These are phyloP conservation scores for Sporothrix protearum DNA, from an alignment of 2,329 filamentous ascomycete species.

Conservation along the genomic window DNA sequence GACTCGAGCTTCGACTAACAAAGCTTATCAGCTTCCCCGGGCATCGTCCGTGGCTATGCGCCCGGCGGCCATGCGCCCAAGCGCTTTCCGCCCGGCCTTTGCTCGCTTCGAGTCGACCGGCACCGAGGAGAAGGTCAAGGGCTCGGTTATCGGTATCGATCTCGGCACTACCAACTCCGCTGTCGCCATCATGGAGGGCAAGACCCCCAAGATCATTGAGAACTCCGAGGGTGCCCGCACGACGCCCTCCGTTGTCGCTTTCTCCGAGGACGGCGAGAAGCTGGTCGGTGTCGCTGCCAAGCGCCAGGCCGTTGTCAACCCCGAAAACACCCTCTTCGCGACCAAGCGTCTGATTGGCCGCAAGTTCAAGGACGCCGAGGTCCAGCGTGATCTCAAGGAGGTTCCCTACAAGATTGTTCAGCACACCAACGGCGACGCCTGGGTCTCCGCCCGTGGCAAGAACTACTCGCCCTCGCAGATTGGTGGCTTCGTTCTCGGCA, in stretches of 20 bases:
- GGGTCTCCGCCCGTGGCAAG: conserved; percentile 95
- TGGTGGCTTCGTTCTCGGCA: conserved; percentile 91
- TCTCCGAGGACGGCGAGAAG: conserved; percentile 97
- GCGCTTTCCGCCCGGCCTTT: conserved; percentile 69
- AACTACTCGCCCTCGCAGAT: conserved; percentile 95
- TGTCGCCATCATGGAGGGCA: conserved; percentile 96
- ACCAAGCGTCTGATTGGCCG: conserved; percentile 97
- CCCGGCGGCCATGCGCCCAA: conserved; percentile 60
- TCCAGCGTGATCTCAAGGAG: conserved; percentile 99
- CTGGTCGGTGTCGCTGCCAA: conserved; percentile 96
- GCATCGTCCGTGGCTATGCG: conserved; percentile 66
- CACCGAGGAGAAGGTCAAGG: conserved; percentile 78
- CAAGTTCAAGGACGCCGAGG: conserved; percentile 87
- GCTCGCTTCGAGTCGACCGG: conserved; percentile 70
- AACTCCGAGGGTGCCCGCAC: conserved; percentile 84
- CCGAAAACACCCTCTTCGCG: conserved; percentile 91
- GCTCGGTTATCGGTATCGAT: conserved; percentile 86
- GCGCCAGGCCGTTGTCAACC: conserved; percentile 99
- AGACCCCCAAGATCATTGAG: conserved; percentile 67
- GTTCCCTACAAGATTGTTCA: conserved; percentile 93
- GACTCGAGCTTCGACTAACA: not conserved
- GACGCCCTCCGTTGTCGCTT: conserved; percentile 82
- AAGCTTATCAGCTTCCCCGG: conserved; percentile 64
- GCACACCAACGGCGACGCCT: conserved; percentile 92
- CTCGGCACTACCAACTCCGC: conserved; percentile 69